Evolutionary conservation across 148 eudicot genomes (phyloP).

Genomic region (Dysphania ambrosioides): DNA sequence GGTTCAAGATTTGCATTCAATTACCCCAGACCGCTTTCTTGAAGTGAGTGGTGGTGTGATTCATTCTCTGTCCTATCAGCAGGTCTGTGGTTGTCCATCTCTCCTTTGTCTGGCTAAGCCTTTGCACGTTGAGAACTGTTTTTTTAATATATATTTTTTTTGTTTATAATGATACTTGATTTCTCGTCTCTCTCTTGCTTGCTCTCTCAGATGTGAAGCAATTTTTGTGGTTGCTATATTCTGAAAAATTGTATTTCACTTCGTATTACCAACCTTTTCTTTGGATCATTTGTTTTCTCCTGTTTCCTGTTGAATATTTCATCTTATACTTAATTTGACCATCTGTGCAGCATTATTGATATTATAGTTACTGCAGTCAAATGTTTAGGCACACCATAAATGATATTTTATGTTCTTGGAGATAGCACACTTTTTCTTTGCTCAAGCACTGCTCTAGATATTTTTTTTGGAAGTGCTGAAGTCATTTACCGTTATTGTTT

Average conservation of each 20-base stretch:
- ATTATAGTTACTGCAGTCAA: background rate
- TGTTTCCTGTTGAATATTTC: background rate
- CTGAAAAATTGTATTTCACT: too few species aligned
- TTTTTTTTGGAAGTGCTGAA: background rate
- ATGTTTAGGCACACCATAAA: background rate
- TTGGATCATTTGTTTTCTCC: background rate
- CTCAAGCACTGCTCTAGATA: background rate
- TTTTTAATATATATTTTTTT: background rate
- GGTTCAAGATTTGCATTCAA: constrained; percentile 90
- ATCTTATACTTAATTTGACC: background rate
- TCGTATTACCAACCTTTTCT: too few species aligned
- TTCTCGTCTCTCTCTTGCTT: background rate
- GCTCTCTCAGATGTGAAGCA: background rate
- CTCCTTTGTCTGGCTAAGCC: background rate
- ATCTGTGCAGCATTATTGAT: background rate
- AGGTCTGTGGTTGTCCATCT: constrained; percentile 47
- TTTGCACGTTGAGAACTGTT: background rate
- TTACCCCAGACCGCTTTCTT: constrained; percentile 90
- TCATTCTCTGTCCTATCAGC: constrained; percentile 94
- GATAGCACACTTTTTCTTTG: background rate
- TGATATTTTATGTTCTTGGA: background rate
- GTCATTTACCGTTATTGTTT: background rate
- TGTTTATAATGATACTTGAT: background rate
- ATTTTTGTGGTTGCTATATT: background rate
- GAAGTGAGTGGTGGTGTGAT: constrained; percentile 95